Evolutionary conservation across 148 eudicot species (phyloP).

Genomic region (Rhododendron henanense): DNA sequence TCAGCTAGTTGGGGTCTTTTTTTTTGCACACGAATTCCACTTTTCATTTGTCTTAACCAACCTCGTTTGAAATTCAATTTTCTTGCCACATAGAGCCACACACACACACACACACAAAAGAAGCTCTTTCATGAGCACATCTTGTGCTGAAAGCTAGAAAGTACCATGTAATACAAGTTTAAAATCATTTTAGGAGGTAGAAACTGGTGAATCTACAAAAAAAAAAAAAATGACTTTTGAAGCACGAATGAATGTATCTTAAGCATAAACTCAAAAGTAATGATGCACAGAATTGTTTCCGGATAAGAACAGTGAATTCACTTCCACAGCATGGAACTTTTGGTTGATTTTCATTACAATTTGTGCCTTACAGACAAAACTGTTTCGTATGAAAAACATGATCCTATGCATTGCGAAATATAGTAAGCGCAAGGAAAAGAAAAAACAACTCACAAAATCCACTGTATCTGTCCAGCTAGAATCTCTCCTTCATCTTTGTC

Average conservation of each 20-base stretch:
- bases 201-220: neutral
- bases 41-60: neutral
- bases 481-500: constrained; percentile 15
- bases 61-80: neutral
- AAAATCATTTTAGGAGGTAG: neutral
- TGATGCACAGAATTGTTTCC: neutral
- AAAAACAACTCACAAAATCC: neutral
- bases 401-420: neutral
- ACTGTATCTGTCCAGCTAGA: neutral
- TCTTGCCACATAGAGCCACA: neutral
- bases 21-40: neutral
- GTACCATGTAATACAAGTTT: neutral
- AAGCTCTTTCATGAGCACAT: neutral
- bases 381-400: neutral
- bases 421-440: neutral
- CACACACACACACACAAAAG: no score
- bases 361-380: neutral
- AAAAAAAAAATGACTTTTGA: neutral
- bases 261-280: neutral
- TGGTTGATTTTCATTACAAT: neutral
- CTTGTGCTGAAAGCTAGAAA: neutral
- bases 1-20: neutral
- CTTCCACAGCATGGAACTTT: neutral
- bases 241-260: neutral
- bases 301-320: neutral